These are phyloP conservation scores for Scorias spongiosa DNA, from an alignment of 2,329 filamentous ascomycete genomes.

Conservation along the genomic window DNA sequence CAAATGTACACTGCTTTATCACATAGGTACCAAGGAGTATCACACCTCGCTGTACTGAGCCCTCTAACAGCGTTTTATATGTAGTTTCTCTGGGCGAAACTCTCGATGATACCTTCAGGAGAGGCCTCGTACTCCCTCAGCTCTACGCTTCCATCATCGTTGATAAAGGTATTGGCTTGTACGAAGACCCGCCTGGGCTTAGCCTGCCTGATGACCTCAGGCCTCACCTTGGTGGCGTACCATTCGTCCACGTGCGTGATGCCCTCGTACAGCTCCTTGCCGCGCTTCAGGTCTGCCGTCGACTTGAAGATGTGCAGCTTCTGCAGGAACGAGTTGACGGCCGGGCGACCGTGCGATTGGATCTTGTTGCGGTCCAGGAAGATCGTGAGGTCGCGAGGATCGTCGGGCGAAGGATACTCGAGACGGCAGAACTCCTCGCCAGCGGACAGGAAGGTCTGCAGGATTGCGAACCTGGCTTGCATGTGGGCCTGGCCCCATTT, in stretches of 20 bases:
- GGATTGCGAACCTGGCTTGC: constrained; percentile 78
- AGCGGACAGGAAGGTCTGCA: constrained; percentile 70
- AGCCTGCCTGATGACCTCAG: constrained; percentile 60
- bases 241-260: constrained; percentile 78
- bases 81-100: constrained; percentile 35
- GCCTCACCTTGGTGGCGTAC: constrained; percentile 67
- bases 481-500: constrained; percentile 88
- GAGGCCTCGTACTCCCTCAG: constrained; percentile 79
- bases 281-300: constrained; percentile 66
- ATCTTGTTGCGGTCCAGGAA: constrained; percentile 77
- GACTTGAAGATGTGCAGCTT: constrained; percentile 88
- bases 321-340: constrained; percentile 75
- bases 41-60: no score
- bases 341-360: constrained; percentile 62
- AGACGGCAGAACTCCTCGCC: constrained; percentile 79
- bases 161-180: constrained; percentile 71
- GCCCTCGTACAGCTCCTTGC: constrained; percentile 64
- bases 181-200: constrained; percentile 85
- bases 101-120: constrained; percentile 67
- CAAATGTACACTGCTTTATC: no score
- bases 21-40: no score
- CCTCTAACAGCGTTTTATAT: constrained; percentile 11
- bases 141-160: constrained; percentile 46
- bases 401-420: constrained; percentile 47
- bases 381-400: constrained; percentile 60